Evolutionary conservation across 2,329 filamentous ascomycete genomes (phyloP), one percentile per base, ranked within the genome.

Genomic region (Parafenestella ontariensis): DNA sequence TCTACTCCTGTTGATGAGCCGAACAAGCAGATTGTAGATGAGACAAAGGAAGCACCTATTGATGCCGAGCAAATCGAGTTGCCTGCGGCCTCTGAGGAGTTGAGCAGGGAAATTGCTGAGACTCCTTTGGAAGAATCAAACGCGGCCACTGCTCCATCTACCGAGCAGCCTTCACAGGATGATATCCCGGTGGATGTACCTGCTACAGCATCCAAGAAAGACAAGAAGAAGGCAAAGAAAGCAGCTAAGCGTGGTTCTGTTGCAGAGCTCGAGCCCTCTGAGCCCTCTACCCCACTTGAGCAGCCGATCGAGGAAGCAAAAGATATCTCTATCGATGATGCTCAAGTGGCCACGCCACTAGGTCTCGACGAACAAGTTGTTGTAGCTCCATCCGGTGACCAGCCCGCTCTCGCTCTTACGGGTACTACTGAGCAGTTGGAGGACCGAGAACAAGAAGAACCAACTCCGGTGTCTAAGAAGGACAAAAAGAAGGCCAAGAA

Each of bases 191-290:
- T 11, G 6, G 37, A 40, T 15, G 10, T 29, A 21, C 36, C 36
- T 24, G 18, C 21, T 40, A 40, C 36, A 11, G n/a, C 36, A 11
- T 55, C 61, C 5, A 65, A 65, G 56, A 67, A 66, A 43, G 65
- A 65, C 15, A 62, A 62, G 49, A 68, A 68, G 47, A 67, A 66
- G 36, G 64, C 56, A 5, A 65, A 67, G 54, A 68, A 67, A 42
- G 49, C 49, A 3, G 52, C 50, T 11, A 66, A 65, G 41, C 59
- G 52, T 43, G 56, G 39, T 20, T 55, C 56, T 13, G 21, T 50
- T 4, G 34, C 47, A 1, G 52, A 62, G 11, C 17, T 24, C 39
- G 44, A 52, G 24, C n/a, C 40, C 39, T 39, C 52, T 23, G 49
- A 44, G 5, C 23, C 49, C 18, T 5, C 24, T 3, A 11, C 46